Evolutionary conservation across 2,329 filamentous ascomycete genomes (phyloP).

Genomic region (Ciborinia camelliae): DNA sequence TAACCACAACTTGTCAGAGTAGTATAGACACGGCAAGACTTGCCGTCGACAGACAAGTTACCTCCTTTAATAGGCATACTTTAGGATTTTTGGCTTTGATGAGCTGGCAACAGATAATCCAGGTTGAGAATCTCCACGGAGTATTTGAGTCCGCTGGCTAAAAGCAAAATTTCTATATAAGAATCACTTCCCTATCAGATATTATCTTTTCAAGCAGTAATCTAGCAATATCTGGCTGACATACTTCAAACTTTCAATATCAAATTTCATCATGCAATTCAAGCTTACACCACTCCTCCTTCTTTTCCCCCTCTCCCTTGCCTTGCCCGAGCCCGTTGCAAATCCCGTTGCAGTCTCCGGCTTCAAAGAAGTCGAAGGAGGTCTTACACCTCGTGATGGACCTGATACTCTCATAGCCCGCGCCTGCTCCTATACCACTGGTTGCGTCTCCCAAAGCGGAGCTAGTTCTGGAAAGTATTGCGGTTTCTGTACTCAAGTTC

Average conservation of each 20-base stretch:
- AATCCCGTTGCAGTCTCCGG: not conserved
- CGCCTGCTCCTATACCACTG: conserved; percentile 13
- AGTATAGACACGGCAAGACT: not conserved
- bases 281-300: conserved; percentile 3
- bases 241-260: not conserved
- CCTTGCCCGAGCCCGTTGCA: not conserved
- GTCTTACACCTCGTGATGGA: not conserved
- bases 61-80: not conserved
- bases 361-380: conserved; percentile 5
- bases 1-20: not conserved
- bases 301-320: conserved; percentile 9
- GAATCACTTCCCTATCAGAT: not conserved
- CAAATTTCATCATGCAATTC: conserved; percentile 1
- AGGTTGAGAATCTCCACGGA: not conserved
- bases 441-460: conserved; percentile 7
- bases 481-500: conserved; percentile 20
- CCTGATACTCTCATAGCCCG: conserved; percentile 8
- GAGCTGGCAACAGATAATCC: not conserved
- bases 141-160: not conserved
- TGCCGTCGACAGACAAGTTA: not conserved
- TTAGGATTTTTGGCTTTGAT: not conserved
- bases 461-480: conserved; percentile 18
- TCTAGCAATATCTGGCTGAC: not conserved
- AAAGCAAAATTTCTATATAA: not conserved
- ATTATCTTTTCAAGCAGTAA: not conserved